Percentiles rank a stretch among this genome's conserved stretches.
phyloP scores from a whole-genome alignment of 106 monocot genomes.

The Acorus calamus region DNA sequence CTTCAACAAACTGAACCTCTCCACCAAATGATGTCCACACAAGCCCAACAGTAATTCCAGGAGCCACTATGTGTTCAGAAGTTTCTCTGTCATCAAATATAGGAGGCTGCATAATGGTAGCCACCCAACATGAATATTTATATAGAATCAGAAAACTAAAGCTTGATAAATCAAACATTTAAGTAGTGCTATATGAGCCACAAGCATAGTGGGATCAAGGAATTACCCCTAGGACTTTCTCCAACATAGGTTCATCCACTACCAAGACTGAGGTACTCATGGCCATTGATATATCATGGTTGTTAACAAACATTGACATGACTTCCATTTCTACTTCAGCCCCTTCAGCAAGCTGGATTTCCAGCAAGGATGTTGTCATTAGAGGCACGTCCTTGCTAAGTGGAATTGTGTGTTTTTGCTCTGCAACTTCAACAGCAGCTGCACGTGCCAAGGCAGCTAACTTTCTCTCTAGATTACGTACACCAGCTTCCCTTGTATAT shows the following conservation, averaged over 20 bases:
- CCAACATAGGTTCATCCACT: background rate
- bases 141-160: background rate
- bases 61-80: background rate
- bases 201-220: background rate
- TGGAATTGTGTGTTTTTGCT: background rate
- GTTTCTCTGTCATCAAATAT: slow-evolving; percentile 5
- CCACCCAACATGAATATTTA: background rate
- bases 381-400: background rate
- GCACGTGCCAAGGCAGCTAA: slow-evolving; percentile 3
- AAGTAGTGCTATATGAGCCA: background rate
- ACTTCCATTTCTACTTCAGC: slow-evolving; percentile 10
- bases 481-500: slow-evolving; percentile 7
- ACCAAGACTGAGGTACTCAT: background rate
- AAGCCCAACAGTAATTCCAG: background rate
- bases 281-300: background rate
- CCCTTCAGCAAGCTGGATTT: background rate
- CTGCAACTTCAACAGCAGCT: slow-evolving; percentile 6
- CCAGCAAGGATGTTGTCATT: background rate
- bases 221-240: slow-evolving; percentile 11
- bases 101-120: slow-evolving; percentile 4
- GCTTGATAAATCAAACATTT: background rate
- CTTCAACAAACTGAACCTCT: slow-evolving; percentile 5
- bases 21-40: slow-evolving; percentile 8
- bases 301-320: background rate
- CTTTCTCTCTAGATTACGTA: slow-evolving; percentile 11